phyloP scores from a whole-genome alignment of 805 yeast species.

The Lipomyces starkeyi region DNA sequence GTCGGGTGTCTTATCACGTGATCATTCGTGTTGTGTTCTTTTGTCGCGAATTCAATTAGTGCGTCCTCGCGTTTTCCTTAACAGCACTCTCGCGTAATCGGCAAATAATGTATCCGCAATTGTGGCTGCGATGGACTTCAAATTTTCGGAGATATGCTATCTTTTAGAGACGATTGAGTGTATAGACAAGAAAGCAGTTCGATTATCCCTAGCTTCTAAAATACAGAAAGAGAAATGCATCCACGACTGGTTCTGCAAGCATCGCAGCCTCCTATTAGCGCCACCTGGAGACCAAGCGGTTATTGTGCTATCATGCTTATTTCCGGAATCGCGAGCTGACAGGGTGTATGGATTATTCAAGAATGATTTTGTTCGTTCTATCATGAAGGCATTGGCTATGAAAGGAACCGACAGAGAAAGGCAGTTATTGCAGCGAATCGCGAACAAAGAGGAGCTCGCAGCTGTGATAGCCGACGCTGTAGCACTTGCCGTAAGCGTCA shows the following conservation, averaged over 20 bases:
- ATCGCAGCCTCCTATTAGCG: conserved; percentile 7
- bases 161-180: conserved; percentile 10
- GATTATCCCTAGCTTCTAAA: background rate
- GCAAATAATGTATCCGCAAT: background rate
- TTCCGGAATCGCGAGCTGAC: conserved; percentile 26
- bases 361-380: background rate
- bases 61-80: too few relatives aligned
- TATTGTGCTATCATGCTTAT: conserved; percentile 20
- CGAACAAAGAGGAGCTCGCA: conserved; percentile 18
- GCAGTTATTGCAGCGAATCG: background rate
- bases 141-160: conserved; percentile 9
- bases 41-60: background rate
- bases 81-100: too few relatives aligned
- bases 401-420: conserved; percentile 12
- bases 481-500: conserved; percentile 6
- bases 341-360: conserved; percentile 10
- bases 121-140: background rate
- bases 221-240: background rate
- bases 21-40: background rate
- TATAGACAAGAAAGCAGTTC: background rate
- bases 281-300: conserved; percentile 1
- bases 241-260: conserved; percentile 7
- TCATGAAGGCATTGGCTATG: conserved; percentile 7
- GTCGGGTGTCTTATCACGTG: background rate
- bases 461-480: conserved; percentile 7